Conservation (phyloP, 2,329 filamentous ascomycete species). For the Xylariaceae sp. region DNA sequence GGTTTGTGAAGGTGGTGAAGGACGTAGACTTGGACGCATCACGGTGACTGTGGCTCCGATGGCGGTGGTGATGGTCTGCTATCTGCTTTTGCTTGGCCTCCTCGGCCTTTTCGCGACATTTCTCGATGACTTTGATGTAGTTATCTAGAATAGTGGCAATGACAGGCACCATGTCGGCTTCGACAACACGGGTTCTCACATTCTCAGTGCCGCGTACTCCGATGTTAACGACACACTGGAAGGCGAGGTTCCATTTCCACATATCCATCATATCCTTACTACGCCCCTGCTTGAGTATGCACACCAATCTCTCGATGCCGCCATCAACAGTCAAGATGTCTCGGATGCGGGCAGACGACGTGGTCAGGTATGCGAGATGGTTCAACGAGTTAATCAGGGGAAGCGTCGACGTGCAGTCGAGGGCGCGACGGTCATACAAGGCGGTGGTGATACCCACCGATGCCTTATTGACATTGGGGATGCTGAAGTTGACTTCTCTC, state of each 20-base stretch:
- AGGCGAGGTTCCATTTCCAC: slow-evolving; percentile 99
- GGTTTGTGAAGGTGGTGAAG: slow-evolving; percentile 54
- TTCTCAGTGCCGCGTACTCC: slow-evolving; percentile 92
- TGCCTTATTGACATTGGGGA: slow-evolving; percentile 98
- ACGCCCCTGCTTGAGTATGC: slow-evolving; percentile 94
- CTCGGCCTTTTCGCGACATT: slow-evolving; percentile 81
- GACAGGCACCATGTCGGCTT: slow-evolving; percentile 98
- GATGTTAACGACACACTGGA: slow-evolving; percentile 98
- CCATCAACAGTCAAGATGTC: slow-evolving; percentile 99
- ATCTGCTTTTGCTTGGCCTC: slow-evolving; percentile 71
- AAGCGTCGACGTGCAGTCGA: slow-evolving; percentile 96
- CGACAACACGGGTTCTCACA: slow-evolving; percentile 90
- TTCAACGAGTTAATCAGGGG: slow-evolving; percentile 98
- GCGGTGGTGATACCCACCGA: slow-evolving; percentile 98
- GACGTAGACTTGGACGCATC: slow-evolving; percentile 46
- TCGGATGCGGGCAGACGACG: slow-evolving; percentile 92
- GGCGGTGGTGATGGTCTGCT: slow-evolving; percentile 48
- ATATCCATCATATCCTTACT: slow-evolving; percentile 99
- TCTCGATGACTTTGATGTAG: slow-evolving; percentile 95
- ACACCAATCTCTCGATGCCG: slow-evolving; percentile 92
- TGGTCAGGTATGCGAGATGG: slow-evolving; percentile 96
- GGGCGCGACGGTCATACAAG: slow-evolving; percentile 91
- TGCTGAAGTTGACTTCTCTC: slow-evolving; percentile 99
- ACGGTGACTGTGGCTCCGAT: slow-evolving; percentile 47
- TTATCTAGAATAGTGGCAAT: slow-evolving; percentile 98